Evolutionary conservation across 2,329 filamentous ascomycete genomes (phyloP), one percentile per base, ranked within the genome.

Genomic region (Cryphonectria nitschkei): DNA sequence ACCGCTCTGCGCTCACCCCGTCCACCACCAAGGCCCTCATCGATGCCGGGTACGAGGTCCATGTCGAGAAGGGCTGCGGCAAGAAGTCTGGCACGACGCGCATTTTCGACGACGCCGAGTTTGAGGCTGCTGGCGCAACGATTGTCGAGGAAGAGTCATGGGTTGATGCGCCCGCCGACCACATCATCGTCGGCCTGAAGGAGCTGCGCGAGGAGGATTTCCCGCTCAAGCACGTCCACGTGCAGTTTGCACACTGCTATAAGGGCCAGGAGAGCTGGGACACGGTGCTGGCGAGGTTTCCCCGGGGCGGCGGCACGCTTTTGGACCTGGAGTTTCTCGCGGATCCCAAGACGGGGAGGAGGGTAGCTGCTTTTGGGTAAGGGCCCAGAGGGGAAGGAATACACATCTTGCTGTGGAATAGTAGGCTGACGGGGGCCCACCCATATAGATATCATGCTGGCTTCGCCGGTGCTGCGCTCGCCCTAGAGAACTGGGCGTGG

Each of bases 291-390:
- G 86, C 89, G 70, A 88, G 95, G 69, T 98, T 94, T 80, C 87
- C 92, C 39, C 87, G 89, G 34, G 94, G 93, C 70, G 89, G 90
- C 68, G 93, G 93, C 75, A 91, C 88, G 0, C 88, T 98, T 19
- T 88, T 94, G 71, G 95, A 98, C 77, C 87, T 98, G 52, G 95
- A 97, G 79, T 98, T 97, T 80, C 85, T 98, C 52, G 88, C 89
- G 54, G 92, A 97, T 75, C 71, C 71, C 39, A 88, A 90, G 74
- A 86, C 83, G 41, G 92, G 92, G 52, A 85, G 92, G 63, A 84
- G 93, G 73, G 90, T 95, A 1, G 90, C 91, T 11, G 90, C 90
- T 0, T 93, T 94, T 76, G 88, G 91, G 19, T 93, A 90, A 41
- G 61, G 41, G 4, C 29, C 37, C 14, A 22, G 32, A 29, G 2